These are phyloP conservation scores for Penicillium paxilli DNA, from an alignment of 495 filamentous ascomycete genomes.

Conservation along the genomic window DNA sequence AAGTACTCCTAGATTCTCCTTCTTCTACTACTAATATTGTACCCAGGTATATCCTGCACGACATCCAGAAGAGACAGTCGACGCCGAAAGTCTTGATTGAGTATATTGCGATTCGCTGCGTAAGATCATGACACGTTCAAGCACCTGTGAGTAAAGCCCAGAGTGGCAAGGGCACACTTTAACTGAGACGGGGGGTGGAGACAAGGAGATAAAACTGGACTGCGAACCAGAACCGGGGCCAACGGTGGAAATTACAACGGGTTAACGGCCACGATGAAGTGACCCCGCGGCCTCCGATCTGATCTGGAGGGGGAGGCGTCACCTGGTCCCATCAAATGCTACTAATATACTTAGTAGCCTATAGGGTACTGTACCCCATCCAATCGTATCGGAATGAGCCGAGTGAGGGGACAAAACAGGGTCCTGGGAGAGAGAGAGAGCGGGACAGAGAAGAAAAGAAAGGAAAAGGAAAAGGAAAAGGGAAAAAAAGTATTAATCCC, in stretches of 20 bases:
- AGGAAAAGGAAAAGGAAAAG: not conserved
- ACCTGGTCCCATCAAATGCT: not conserved
- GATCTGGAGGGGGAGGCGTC: slow-evolving; percentile 5
- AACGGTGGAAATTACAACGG: slow-evolving; percentile 25
- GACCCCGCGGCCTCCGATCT: not conserved
- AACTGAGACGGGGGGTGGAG: slow-evolving; percentile 21
- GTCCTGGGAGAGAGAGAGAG: not conserved
- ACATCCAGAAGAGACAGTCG: not conserved
- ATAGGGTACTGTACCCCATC: too few species aligned
- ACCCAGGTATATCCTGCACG: not conserved
- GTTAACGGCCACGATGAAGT: slow-evolving; percentile 9
- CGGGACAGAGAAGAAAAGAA: not conserved
- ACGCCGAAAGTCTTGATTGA: too few species aligned
- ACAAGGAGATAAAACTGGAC: slow-evolving; percentile 15
- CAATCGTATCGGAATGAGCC: not conserved
- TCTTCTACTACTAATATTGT: too few species aligned
- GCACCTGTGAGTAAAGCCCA: not conserved
- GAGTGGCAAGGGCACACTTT: slow-evolving; percentile 21
- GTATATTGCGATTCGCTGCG: slow-evolving; percentile 2
- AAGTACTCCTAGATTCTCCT: too few species aligned
- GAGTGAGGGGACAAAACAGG: not conserved
- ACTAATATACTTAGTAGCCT: not conserved
- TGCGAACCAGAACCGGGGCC: slow-evolving; percentile 25
- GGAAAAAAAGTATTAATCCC: not conserved
- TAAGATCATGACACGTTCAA: slow-evolving; percentile 10